Evolutionary conservation across 129 eudicot genomes (phyloP).

Genomic region (Mikania micrantha): DNA sequence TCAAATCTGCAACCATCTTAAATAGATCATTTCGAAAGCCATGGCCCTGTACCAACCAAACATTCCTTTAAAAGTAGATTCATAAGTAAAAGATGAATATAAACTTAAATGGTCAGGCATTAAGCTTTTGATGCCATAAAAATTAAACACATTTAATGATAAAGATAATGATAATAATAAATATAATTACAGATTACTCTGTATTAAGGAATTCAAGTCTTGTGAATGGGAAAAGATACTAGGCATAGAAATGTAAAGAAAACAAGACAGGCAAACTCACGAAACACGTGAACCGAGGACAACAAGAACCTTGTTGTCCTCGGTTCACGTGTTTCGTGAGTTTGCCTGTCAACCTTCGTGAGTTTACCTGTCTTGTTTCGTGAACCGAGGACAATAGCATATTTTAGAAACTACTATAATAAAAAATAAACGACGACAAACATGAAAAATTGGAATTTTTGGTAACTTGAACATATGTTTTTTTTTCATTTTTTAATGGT

Average conservation of each 20-base stretch:
- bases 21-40: conserved; percentile 90
- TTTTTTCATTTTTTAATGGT: not conserved
- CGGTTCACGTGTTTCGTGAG: not conserved
- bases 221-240: not conserved
- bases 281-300: not conserved
- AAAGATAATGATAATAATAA: not conserved
- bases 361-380: too few species aligned
- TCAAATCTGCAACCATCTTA: conserved; percentile 62
- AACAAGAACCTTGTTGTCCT: too few species aligned
- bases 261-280: not conserved
- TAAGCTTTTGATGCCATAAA: not conserved
- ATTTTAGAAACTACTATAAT: not conserved
- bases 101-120: not conserved
- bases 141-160: not conserved
- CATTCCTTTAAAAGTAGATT: not conserved
- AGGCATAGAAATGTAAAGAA: not conserved
- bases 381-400: too few species aligned
- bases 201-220: not conserved
- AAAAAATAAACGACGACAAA: not conserved
- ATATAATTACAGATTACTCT: not conserved
- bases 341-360: too few species aligned
- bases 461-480: not conserved
- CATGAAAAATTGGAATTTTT: not conserved
- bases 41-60: conserved; percentile 56
- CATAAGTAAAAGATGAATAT: not conserved